These are phyloP conservation scores for Silene uniflora DNA, from an alignment of 148 eudicot genomes.

Conservation along the genomic window DNA sequence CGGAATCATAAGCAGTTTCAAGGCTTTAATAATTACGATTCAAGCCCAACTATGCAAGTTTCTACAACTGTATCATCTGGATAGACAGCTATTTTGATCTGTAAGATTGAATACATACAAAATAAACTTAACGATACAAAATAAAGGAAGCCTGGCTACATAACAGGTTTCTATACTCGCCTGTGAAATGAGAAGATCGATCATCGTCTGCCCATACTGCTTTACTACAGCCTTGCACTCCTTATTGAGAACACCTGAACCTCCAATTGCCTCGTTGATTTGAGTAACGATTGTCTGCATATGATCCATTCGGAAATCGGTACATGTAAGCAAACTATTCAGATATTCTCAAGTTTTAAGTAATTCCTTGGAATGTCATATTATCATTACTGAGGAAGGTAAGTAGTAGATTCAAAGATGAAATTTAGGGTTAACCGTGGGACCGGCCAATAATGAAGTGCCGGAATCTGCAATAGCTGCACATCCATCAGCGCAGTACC, in stretches of 20 bases:
- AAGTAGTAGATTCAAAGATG: not conserved
- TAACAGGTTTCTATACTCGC: conserved; percentile 25
- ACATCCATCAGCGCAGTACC: conserved; percentile 68
- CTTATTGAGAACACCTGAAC: conserved; percentile 70
- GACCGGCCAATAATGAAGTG: conserved; percentile 90
- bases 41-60: no score
- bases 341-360: not conserved
- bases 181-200: conserved; percentile 65
- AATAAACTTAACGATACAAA: no score
- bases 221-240: conserved; percentile 79
- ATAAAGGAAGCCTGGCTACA: not conserved
- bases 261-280: conserved; percentile 93
- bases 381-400: not conserved
- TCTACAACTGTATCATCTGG: no score
- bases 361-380: no score
- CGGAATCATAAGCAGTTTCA: no score
- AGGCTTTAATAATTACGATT: no score
- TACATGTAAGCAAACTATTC: not conserved
- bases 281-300: conserved; percentile 62
- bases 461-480: conserved; percentile 99
- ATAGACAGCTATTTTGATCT: no score
- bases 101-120: no score
- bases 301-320: conserved; percentile 3
- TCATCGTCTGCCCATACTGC: conserved; percentile 69
- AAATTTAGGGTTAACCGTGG: conserved; percentile 49